Conservation (phyloP, 306 rosid genomes). For the Herpetospermum pedunculosum region DNA sequence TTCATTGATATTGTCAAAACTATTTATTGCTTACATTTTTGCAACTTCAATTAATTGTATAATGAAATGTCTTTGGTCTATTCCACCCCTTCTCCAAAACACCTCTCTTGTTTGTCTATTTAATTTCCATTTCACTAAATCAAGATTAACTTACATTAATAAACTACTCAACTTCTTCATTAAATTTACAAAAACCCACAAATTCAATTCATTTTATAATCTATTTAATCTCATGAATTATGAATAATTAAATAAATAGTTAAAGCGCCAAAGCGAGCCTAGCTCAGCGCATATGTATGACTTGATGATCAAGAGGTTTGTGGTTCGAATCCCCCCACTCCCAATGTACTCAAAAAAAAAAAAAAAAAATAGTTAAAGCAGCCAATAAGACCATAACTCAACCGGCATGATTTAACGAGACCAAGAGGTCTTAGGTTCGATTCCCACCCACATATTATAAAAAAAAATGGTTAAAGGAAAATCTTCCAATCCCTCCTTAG, state of each 20-base stretch:
- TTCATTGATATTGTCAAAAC: not conserved
- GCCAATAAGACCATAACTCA: too few species aligned
- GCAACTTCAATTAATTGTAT: not conserved
- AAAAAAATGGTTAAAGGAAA: too few species aligned
- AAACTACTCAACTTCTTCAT: not conserved
- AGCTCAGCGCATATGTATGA: too few species aligned
- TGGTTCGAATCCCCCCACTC: too few species aligned
- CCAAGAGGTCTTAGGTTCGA: too few species aligned
- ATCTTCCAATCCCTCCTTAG: too few species aligned
- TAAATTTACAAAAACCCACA: not conserved
- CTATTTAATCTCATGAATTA: not conserved
- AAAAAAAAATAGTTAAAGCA: too few species aligned
- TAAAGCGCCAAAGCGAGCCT: too few species aligned
- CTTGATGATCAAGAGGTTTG: too few species aligned
- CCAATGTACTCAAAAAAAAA: too few species aligned
- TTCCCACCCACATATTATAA: too few species aligned
- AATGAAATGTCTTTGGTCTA: not conserved
- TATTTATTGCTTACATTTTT: not conserved
- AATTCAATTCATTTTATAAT: not conserved
- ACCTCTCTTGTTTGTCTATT: not conserved
- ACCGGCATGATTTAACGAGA: too few species aligned
- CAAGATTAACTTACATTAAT: not conserved
- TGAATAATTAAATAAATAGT: not conserved
- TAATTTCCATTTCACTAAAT: not conserved
- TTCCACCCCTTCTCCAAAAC: not conserved